Percentiles rank a stretch among this genome's conserved stretches.
These are phyloP conservation scores for Bolboschoenus planiculmis DNA, from an alignment of 176 grass and related monocot genomes.

Conservation along the genomic window DNA sequence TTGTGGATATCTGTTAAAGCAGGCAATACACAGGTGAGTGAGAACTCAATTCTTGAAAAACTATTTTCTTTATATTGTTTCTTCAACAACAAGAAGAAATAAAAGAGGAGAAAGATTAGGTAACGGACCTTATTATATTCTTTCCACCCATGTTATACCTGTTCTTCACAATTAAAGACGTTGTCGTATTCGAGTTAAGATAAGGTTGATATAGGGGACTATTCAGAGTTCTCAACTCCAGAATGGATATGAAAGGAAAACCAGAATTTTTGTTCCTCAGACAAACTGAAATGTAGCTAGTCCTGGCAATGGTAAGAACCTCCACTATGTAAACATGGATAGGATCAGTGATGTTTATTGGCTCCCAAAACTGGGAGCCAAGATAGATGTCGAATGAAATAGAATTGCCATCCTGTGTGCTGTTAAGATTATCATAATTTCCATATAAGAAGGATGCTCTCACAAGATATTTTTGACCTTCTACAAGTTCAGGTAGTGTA, in stretches of 20 bases:
- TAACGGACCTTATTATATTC: not conserved
- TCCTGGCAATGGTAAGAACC: not conserved
- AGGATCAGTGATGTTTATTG: slow-evolving; percentile 9
- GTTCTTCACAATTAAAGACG: not conserved
- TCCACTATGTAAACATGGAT: not conserved
- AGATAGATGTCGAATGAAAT: slow-evolving; percentile 21
- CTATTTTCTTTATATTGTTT: too few relatives aligned
- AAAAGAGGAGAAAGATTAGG: not conserved
- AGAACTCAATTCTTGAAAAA: not conserved
- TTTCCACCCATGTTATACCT: not conserved
- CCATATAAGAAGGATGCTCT: slow-evolving; percentile 23
- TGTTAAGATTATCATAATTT: slow-evolving; percentile 14
- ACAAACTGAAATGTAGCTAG: slow-evolving; percentile 10
- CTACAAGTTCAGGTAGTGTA: not conserved
- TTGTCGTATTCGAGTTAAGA: not conserved
- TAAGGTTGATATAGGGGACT: not conserved
- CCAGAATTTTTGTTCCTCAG: not conserved
- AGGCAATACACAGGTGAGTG: not conserved
- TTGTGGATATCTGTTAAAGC: slow-evolving; percentile 2
- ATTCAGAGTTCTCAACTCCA: not conserved
- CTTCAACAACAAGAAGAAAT: not conserved
- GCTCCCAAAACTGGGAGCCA: slow-evolving; percentile 2
- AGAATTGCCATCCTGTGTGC: not conserved
- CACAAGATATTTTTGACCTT: slow-evolving; percentile 7
- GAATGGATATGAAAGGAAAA: not conserved